phyloP scores from a whole-genome alignment of 345 rosid genomes.

The Pistacia atlantica region DNA sequence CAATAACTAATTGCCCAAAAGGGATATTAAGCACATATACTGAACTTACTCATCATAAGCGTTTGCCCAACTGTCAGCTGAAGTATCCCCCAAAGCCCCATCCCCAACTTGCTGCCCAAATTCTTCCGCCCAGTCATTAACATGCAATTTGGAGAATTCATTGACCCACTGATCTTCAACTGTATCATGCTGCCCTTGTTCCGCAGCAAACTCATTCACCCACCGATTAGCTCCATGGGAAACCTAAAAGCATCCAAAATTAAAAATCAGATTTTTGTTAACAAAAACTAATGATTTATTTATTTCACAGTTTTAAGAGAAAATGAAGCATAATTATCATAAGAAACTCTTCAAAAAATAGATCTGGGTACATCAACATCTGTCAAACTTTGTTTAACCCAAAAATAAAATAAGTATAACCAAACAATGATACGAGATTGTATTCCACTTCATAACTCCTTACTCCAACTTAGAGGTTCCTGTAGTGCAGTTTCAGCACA shows the following conservation, averaged over 20 bases:
- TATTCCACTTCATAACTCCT: not conserved
- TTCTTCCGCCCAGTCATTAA: slow-evolving; percentile 94
- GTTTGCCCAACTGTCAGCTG: slow-evolving; percentile 84
- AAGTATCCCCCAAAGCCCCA: slow-evolving; percentile 61
- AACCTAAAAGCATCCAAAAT: slow-evolving; percentile 40
- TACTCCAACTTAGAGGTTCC: not conserved
- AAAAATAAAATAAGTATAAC: not conserved
- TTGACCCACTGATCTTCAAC: slow-evolving; percentile 88
- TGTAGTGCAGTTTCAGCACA: not conserved
- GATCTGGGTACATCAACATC: not conserved
- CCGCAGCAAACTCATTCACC: slow-evolving; percentile 83
- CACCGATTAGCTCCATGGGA: slow-evolving; percentile 71
- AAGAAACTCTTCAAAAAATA: not conserved
- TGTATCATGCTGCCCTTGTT: slow-evolving; percentile 51
- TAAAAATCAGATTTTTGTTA: slow-evolving; percentile 10
- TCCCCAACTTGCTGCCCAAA: slow-evolving; percentile 73
- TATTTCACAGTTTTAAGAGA: not conserved
- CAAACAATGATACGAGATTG: not conserved
- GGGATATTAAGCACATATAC: not conserved
- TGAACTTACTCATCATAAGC: slow-evolving; percentile 91
- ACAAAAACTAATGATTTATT: slow-evolving; percentile 22
- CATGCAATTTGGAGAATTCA: slow-evolving; percentile 93
- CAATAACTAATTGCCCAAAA: slow-evolving; percentile 22
- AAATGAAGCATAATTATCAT: not conserved
- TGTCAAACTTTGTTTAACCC: not conserved